Evolutionary conservation across 352 stramenopile species (phyloP).

Genomic region (Globisporangium iwayamae): DNA sequence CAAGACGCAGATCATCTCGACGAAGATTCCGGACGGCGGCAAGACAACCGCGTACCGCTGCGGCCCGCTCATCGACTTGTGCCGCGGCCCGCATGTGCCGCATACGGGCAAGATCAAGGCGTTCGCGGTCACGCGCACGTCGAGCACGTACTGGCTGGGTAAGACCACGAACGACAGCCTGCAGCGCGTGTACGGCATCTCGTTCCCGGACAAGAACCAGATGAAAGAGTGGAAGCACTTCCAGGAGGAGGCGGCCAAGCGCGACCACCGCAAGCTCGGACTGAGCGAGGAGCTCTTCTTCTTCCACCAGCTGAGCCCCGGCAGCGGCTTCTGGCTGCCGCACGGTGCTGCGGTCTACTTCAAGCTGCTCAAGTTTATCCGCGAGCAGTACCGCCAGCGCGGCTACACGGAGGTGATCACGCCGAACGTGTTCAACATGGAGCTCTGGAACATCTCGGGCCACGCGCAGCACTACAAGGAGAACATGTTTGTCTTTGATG

Average conservation of each 20-base stretch:
- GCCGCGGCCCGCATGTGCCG: constrained; percentile 94
- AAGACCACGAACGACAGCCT: constrained; percentile 74
- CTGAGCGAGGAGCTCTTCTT: constrained; percentile 96
- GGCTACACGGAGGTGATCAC: constrained; percentile 97
- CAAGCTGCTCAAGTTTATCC: constrained; percentile 88
- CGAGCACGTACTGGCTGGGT: constrained; percentile 83
- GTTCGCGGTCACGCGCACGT: constrained; percentile 94
- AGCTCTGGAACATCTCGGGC: constrained; percentile 97
- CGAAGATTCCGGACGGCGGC: constrained; percentile 95
- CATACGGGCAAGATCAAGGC: constrained; percentile 95
- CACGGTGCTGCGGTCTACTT: constrained; percentile 98
- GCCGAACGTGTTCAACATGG: constrained; percentile 96
- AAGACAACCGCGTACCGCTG: constrained; percentile 96
- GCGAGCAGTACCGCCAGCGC: constrained; percentile 78
- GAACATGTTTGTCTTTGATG: constrained; percentile 87
- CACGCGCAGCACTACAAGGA: constrained; percentile 97
- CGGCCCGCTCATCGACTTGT: constrained; percentile 97
- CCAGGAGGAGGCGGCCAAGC: constrained; percentile 95
- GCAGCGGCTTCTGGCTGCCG: constrained; percentile 97
- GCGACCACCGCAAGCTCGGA: constrained; percentile 96
- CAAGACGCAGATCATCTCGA: constrained; percentile 96
- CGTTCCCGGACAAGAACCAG: constrained; percentile 89
- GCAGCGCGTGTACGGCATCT: constrained; percentile 96
- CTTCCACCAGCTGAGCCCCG: constrained; percentile 93
- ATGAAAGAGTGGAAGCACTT: constrained; percentile 85